These are phyloP conservation scores for Scytalidium lignicola DNA, from an alignment of 2,329 filamentous ascomycete genomes.

Conservation along the genomic window DNA sequence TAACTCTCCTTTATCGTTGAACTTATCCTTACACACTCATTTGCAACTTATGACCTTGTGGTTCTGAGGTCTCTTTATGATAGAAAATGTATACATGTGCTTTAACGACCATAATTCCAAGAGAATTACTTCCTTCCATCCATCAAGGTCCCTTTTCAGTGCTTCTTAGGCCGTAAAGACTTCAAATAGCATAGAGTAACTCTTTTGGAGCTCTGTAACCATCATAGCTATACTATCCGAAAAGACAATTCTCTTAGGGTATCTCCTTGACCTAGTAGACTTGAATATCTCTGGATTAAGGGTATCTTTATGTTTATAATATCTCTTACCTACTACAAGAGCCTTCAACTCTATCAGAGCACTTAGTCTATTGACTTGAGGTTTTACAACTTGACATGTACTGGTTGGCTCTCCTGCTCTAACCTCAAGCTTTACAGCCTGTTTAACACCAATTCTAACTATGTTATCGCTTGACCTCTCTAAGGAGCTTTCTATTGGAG, in stretches of 20 bases:
- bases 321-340: background rate
- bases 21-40: background rate
- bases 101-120: background rate
- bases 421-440: background rate
- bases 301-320: background rate
- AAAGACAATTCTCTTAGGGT: background rate
- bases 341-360: background rate
- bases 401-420: too few species aligned
- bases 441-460: background rate
- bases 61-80: background rate
- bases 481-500: background rate
- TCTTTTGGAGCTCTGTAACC: background rate
- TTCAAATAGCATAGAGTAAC: background rate
- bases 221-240: background rate
- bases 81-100: background rate
- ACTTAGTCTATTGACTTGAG: background rate
- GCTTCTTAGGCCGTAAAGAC: background rate
- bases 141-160: background rate
- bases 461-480: background rate
- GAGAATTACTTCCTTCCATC: background rate
- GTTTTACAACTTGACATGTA: background rate
- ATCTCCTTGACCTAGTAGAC: background rate
- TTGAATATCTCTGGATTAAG: background rate
- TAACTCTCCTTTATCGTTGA: background rate
- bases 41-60: background rate